Evolutionary conservation across 345 rosid genomes (phyloP), one percentile per base, ranked within the genome.

Genomic region (Xanthoceras sorbifolium): DNA sequence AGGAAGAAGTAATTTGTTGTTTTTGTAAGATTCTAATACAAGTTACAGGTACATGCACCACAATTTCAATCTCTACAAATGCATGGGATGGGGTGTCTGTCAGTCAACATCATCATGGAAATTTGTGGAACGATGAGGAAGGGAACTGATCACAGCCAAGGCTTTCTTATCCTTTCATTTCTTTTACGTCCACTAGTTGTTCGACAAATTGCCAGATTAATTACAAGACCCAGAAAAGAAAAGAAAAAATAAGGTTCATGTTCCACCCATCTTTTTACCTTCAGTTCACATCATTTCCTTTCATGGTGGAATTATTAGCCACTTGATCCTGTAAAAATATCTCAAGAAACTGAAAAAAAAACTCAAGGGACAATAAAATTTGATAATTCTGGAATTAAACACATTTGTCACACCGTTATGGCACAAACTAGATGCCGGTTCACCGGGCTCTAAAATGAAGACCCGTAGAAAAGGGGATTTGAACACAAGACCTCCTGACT

Each of bases 141-240:
- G 50, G 52, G 29, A 57, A 59, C 26, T 59, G 18, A 59, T 72
- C 54, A 36, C 26, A 72, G 59, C 76, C 76, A 73, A 0, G 50
- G 20, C 22, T 25, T 61, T 73, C 57, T 73, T 61, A 60, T 60
- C 38, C 38, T 29, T 72, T 59, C 54, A 15, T 17, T 25, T 1
- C 14, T 57, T 5, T 10, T 6, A 6, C 5, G 17, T 20, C 18
- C 10, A 5, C 14, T 3, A 5, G 31, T 14, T 17, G 67, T 9
- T 23, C 38, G 64, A 57, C 64, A 55, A 55, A 32, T 34, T 57
- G 31, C 64, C 26, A 6, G 54, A 42, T 67, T 42, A 7, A 17
- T 32, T n/a, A 12, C 29, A 48, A 9, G 34, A 29, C 2, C 54
- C 20, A 17, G 6, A 14, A 36, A 50, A 29, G 20, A n/a, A n/a